Evolutionary conservation across 768 basidiomycete species (phyloP).

Genomic region (Leccinum boreale): DNA sequence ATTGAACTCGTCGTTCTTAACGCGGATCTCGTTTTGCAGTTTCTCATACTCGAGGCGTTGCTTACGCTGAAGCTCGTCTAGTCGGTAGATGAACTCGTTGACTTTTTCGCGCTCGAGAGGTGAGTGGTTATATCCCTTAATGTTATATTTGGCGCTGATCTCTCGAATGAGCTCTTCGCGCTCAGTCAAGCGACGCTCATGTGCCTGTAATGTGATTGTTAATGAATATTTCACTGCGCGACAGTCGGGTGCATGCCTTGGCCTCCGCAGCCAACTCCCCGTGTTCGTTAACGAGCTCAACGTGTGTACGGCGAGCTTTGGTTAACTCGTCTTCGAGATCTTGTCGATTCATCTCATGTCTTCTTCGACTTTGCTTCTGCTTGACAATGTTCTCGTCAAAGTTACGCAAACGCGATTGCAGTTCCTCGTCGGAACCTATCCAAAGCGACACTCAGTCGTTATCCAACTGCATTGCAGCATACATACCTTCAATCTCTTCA

Average conservation of each 20-base stretch:
- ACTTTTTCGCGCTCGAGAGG: constrained; percentile 72
- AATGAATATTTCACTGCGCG: background rate
- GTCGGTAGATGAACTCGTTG: constrained; percentile 63
- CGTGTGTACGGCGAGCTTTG: constrained; percentile 48
- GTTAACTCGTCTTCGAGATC: constrained; percentile 61
- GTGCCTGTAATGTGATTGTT: constrained; percentile 46
- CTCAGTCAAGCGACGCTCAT: constrained; percentile 63
- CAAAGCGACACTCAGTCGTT: background rate
- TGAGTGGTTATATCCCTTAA: constrained; percentile 71
- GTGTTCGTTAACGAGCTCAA: constrained; percentile 53
- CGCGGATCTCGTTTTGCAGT: constrained; percentile 60
- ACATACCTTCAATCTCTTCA: constrained; percentile 60
- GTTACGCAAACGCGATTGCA: constrained; percentile 53
- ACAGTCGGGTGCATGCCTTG: constrained; percentile 43
- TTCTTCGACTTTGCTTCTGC: constrained; percentile 46
- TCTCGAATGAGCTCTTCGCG: constrained; percentile 75
- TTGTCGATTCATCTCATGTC: constrained; percentile 50
- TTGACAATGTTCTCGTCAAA: constrained; percentile 56
- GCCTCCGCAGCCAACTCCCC: constrained; percentile 73
- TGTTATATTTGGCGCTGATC: constrained; percentile 61
- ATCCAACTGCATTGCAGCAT: background rate
- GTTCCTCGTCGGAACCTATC: constrained; percentile 70
- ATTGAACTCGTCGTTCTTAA: constrained; percentile 65
- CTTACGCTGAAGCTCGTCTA: constrained; percentile 59
- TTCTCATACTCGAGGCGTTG: constrained; percentile 64